Percentiles rank a stretch among this genome's conserved stretches.
Conservation (phyloP, 2,329 filamentous ascomycete genomes). For the Tolypocladium inflatum region DNA sequence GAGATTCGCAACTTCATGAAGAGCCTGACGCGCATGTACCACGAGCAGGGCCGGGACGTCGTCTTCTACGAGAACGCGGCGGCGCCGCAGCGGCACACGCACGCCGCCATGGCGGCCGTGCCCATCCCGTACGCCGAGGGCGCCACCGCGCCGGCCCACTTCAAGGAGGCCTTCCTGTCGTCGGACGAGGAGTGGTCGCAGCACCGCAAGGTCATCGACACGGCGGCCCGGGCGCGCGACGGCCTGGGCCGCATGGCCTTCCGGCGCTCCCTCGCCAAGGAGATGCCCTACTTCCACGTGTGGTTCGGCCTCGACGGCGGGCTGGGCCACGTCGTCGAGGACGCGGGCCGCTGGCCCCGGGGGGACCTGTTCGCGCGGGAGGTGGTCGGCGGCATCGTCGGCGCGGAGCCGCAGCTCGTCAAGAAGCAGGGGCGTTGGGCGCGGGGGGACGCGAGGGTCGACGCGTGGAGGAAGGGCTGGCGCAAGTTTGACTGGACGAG, state of each 20-base stretch:
- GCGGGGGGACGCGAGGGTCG: conserved; percentile 58
- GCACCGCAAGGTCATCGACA: conserved; percentile 92
- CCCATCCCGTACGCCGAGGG: conserved; percentile 88
- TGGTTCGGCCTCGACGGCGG: conserved; percentile 94
- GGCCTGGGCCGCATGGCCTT: conserved; percentile 77
- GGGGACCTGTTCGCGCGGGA: conserved; percentile 91
- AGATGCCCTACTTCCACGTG: conserved; percentile 97
- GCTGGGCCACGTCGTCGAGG: conserved; percentile 85
- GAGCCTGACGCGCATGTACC: conserved; percentile 84
- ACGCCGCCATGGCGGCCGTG: conserved; percentile 78
- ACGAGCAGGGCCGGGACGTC: conserved; percentile 83
- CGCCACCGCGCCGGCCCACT: conserved; percentile 86
- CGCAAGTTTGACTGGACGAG: conserved; percentile 83
- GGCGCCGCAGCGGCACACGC: conserved; percentile 63
- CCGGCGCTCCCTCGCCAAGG: conserved; percentile 72
- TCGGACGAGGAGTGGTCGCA: conserved; percentile 92
- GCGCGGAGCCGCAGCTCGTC: conserved; percentile 69
- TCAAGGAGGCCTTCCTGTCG: conserved; percentile 84
- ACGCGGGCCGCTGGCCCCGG: conserved; percentile 73
- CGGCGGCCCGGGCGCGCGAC: conserved; percentile 50
- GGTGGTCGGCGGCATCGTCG: conserved; percentile 85
- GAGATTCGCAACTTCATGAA: conserved; percentile 99
- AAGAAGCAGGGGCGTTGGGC: conserved; percentile 87
- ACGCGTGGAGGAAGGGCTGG: conserved; percentile 78
- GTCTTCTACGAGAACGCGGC: conserved; percentile 98